Conservation (phyloP, 495 filamentous ascomycete species). For the Hyaloscypha hepaticicola region DNA sequence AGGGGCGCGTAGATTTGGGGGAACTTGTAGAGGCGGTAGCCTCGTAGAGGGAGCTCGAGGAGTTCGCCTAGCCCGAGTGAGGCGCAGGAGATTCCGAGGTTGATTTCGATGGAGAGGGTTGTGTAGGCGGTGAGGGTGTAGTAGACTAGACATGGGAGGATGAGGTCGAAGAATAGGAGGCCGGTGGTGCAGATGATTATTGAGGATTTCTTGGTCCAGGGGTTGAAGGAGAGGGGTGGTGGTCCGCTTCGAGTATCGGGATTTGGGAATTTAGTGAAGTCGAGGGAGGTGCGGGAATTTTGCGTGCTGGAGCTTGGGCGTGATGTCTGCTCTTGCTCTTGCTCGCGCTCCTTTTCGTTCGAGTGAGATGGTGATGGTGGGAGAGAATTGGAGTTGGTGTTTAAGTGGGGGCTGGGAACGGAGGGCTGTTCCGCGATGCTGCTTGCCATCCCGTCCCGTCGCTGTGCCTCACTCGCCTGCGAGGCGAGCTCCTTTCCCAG, state of each 20-base stretch:
- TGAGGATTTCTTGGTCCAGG: constrained; percentile 15
- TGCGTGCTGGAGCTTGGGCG: not conserved
- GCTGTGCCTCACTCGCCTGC: no score
- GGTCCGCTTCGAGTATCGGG: not conserved
- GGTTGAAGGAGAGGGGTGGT: constrained; percentile 8
- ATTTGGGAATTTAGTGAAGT: not conserved
- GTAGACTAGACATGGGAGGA: constrained; percentile 19
- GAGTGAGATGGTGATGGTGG: not conserved
- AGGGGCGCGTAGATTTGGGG: constrained; percentile 13
- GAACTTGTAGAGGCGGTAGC: constrained; percentile 12
- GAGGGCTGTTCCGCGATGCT: no score
- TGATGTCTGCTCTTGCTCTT: not conserved
- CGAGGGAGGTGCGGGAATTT: not conserved
- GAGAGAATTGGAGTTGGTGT: not conserved
- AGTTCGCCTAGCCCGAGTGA: constrained; percentile 16
- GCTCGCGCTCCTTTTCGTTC: no score
- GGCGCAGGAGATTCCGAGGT: constrained; percentile 16
- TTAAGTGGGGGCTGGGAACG: no score
- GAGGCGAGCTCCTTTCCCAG: no score
- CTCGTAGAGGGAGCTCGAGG: constrained; percentile 14
- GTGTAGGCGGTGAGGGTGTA: constrained; percentile 16
- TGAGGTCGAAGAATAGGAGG: constrained; percentile 20
- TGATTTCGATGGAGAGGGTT: constrained; percentile 1
- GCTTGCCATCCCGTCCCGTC: no score
- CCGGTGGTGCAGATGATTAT: constrained; percentile 12